These are phyloP conservation scores for Vitis amurensis DNA, from an alignment of 164 flowering plant species.

Conservation along the genomic window DNA sequence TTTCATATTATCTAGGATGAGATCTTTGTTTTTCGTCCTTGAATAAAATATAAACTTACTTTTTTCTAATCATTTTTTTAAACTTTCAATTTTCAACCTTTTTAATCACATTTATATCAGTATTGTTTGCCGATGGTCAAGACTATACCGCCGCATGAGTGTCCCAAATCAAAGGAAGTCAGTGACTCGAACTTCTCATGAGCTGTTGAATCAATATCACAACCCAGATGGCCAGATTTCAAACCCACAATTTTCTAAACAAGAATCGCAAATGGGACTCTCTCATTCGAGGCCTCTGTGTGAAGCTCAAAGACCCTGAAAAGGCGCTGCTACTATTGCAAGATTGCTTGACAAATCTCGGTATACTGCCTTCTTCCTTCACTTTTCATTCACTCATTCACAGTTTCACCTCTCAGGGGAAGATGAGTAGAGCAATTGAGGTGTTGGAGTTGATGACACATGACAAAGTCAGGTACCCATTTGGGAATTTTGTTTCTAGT, in stretches of 20 bases:
- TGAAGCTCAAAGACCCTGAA: conserved; percentile 42
- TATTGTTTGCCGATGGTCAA: too few relatives aligned
- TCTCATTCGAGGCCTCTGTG: conserved; percentile 48
- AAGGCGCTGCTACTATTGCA: conserved; percentile 43
- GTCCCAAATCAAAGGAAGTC: too few relatives aligned
- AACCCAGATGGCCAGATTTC: conserved; percentile 30
- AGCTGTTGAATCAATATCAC: not conserved
- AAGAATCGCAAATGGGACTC: conserved; percentile 44
- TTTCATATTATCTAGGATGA: too few relatives aligned
- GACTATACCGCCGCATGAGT: too few relatives aligned
- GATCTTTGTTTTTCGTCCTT: too few relatives aligned
- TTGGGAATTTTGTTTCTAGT: conserved; percentile 63
- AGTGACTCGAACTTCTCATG: too few relatives aligned
- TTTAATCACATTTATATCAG: too few relatives aligned
- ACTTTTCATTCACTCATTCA: conserved; percentile 50
- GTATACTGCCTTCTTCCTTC: conserved; percentile 45
- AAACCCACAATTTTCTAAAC: conserved; percentile 1
- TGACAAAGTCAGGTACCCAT: conserved; percentile 42
- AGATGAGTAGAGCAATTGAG: conserved; percentile 57
- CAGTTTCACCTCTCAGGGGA: conserved; percentile 42
- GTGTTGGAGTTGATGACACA: conserved; percentile 58
- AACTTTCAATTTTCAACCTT: too few relatives aligned
- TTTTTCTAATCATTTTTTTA: too few relatives aligned
- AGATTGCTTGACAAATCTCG: conserved; percentile 36
- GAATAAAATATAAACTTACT: too few relatives aligned